Evolutionary conservation across 345 rosid genomes (phyloP).

Genomic region (Citrus trifoliata): DNA sequence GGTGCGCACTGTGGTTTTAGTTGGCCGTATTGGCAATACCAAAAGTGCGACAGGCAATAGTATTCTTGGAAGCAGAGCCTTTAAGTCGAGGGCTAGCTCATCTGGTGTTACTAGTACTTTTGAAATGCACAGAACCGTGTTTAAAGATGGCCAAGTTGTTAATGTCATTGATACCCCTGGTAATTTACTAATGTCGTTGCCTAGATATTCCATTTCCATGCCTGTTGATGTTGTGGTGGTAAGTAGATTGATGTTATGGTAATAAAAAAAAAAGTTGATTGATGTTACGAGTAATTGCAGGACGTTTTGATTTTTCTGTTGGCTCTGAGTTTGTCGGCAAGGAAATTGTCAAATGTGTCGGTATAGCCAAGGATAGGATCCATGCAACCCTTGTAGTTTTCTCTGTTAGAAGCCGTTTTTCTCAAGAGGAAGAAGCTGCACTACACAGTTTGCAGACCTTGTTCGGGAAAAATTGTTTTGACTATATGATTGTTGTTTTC

Average conservation of each 20-base stretch:
- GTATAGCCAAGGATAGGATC: constrained; percentile 80
- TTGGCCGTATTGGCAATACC: constrained; percentile 89
- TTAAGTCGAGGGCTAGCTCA: constrained; percentile 64
- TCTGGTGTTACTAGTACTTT: constrained; percentile 68
- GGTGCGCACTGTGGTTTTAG: constrained; percentile 63
- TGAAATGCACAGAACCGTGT: constrained; percentile 50
- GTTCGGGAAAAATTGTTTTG: constrained; percentile 46
- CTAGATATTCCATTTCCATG: neutral
- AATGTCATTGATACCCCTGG: constrained; percentile 96
- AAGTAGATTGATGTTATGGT: neutral
- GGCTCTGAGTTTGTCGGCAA: constrained; percentile 60
- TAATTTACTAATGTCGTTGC: constrained; percentile 6
- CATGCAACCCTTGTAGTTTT: constrained; percentile 69
- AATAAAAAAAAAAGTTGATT: neutral
- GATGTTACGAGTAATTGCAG: constrained; percentile 30
- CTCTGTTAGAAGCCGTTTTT: constrained; percentile 58
- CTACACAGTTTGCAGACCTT: constrained; percentile 64
- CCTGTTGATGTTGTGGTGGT: neutral
- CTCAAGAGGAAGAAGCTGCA: constrained; percentile 68
- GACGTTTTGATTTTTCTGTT: constrained; percentile 70
- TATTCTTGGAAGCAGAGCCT: constrained; percentile 66
- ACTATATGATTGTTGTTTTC: constrained; percentile 83
- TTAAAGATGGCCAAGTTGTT: constrained; percentile 60
- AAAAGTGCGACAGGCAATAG: constrained; percentile 93
- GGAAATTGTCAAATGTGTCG: constrained; percentile 78